A percentile compares a stretch with the other conserved stretches of the same genome.
Conservation (phyloP, 129 eudicot genomes). For the Logfia minima region DNA sequence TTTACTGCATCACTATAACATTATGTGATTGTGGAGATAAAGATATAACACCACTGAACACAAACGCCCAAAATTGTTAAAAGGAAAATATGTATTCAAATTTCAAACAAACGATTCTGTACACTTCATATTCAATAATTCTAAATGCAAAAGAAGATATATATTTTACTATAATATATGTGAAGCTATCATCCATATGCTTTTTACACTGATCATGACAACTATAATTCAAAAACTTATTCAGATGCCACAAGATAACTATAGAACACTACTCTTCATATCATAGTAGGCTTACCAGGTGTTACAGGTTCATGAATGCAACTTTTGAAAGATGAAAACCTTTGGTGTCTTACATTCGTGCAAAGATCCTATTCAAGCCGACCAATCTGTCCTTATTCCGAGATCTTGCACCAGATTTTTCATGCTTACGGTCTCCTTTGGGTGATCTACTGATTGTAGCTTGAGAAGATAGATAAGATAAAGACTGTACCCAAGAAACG, state of each 20-base stretch:
- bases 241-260: background rate
- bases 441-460: conserved; percentile 34
- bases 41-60: background rate
- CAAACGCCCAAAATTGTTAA: background rate
- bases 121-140: conserved; percentile 16
- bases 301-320: background rate
- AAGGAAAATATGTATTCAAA: background rate
- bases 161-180: background rate
- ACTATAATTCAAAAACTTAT: background rate
- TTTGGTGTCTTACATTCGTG: conserved; percentile 46
- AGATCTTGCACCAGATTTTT: conserved; percentile 31
- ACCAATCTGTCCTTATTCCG: conserved; percentile 36
- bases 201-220: background rate
- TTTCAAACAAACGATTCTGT: conserved; percentile 5
- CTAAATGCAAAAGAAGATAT: background rate
- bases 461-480: conserved; percentile 76
- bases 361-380: conserved; percentile 44
- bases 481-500: conserved; percentile 92
- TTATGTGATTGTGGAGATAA: too few relatives aligned
- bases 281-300: background rate
- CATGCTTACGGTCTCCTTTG: conserved; percentile 19
- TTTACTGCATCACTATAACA: too few relatives aligned
- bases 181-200: conserved; percentile 8
- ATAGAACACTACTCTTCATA: conserved; percentile 1
- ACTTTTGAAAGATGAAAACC: background rate